These are phyloP conservation scores for Eucalyptus curtisii DNA, from an alignment of 345 rosid species.

Conservation along the genomic window DNA sequence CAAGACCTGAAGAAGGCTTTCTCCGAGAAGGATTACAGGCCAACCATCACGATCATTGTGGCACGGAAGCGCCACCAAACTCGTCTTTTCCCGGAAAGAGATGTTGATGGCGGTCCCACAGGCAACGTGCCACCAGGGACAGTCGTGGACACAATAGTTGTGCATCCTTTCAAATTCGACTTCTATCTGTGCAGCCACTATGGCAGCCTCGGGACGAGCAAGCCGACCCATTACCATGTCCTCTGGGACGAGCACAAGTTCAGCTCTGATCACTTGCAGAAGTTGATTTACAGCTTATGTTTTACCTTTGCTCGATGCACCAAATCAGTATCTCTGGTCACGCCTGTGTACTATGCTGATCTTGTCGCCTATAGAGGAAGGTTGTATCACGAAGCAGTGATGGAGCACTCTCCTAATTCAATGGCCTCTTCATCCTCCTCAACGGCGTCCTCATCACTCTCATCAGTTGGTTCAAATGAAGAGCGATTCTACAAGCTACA, in stretches of 20 bases:
- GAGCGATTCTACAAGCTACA: constrained; percentile 46
- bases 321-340: constrained; percentile 66
- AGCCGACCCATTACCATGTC: constrained; percentile 73
- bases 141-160: constrained; percentile 58
- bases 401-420: constrained; percentile 30
- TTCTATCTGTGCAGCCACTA: constrained; percentile 83
- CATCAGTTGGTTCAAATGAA: constrained; percentile 24
- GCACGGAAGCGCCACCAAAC: constrained; percentile 91
- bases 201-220: constrained; percentile 81
- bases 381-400: constrained; percentile 49
- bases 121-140: constrained; percentile 81
- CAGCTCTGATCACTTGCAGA: constrained; percentile 54
- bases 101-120: constrained; percentile 18
- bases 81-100: constrained; percentile 47
- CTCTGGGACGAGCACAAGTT: constrained; percentile 71
- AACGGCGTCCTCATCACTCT: constrained; percentile 1
- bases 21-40: constrained; percentile 18
- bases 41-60: constrained; percentile 59
- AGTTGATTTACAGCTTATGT: constrained; percentile 67
- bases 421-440: constrained; percentile 1
- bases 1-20: constrained; percentile 39
- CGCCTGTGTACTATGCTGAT: constrained; percentile 83
- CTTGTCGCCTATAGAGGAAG: constrained; percentile 75
- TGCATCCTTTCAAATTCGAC: constrained; percentile 75
- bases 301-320: constrained; percentile 88